phyloP scores from a whole-genome alignment of 2,329 filamentous ascomycete species.

The Trichoderma breve region DNA sequence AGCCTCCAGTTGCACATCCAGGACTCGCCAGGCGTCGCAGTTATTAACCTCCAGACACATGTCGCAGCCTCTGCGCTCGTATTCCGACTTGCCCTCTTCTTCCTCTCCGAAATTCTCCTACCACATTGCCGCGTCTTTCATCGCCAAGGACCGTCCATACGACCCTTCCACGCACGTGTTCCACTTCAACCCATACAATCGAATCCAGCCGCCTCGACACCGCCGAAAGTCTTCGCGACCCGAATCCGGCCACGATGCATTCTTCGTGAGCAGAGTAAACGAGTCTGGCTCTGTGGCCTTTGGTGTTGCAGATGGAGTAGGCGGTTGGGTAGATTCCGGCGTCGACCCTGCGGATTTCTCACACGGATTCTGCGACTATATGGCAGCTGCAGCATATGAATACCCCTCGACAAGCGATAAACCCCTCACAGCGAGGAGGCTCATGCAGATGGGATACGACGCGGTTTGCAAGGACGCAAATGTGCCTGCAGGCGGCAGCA shows the following conservation, averaged over 20 bases:
- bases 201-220: conserved; percentile 49
- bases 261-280: conserved; percentile 84
- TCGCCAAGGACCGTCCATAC: conserved; percentile 68
- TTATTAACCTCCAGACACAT: not conserved
- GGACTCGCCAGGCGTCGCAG: conserved; percentile 21
- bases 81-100: conserved; percentile 28
- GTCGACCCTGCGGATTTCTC: conserved; percentile 95
- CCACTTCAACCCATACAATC: conserved; percentile 67
- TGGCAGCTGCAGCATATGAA: conserved; percentile 72
- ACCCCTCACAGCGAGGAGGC: conserved; percentile 58
- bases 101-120: conserved; percentile 55
- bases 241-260: conserved; percentile 89
- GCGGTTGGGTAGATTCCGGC: conserved; percentile 89
- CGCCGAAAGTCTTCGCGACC: conserved; percentile 51
- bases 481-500: conserved; percentile 83
- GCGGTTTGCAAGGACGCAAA: conserved; percentile 70
- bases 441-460: conserved; percentile 85
- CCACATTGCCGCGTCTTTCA: conserved; percentile 71
- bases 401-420: conserved; percentile 41
- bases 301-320: conserved; percentile 90
- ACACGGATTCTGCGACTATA: conserved; percentile 88
- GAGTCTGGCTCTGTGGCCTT: conserved; percentile 72
- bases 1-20: conserved; percentile 5
- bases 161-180: conserved; percentile 68
- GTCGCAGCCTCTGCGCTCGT: not conserved